These are phyloP conservation scores for Pseudomassariella vexata DNA, from an alignment of 2,329 filamentous ascomycete species.

Conservation along the genomic window DNA sequence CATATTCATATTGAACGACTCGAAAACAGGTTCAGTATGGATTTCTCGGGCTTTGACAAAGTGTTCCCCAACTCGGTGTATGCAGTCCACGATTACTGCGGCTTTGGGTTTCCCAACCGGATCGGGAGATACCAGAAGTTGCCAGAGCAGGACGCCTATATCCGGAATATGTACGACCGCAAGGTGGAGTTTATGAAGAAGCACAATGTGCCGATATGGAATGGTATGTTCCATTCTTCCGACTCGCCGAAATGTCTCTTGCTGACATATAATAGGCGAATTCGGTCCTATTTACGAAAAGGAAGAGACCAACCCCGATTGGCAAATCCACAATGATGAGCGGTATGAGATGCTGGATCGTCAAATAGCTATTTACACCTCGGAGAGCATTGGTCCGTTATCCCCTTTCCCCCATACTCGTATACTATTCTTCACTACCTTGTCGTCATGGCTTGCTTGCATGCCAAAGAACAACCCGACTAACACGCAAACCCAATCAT, in stretches of 20 bases:
- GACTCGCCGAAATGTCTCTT: too few species aligned
- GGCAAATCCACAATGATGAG: conserved; percentile 31
- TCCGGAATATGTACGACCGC: conserved; percentile 32
- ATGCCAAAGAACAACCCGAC: too few species aligned
- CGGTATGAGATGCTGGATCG: conserved; percentile 35
- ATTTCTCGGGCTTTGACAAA: conserved; percentile 37
- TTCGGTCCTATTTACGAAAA: conserved; percentile 45
- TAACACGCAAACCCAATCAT: too few species aligned
- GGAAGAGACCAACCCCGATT: conserved; percentile 27
- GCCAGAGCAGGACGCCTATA: conserved; percentile 32
- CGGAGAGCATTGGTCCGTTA: conserved; percentile 31
- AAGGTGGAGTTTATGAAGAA: conserved; percentile 38
- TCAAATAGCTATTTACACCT: conserved; percentile 31
- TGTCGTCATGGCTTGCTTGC: too few species aligned
- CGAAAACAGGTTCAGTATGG: too few species aligned
- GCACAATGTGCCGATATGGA: conserved; percentile 38
- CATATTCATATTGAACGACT: too few species aligned
- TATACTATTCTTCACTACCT: too few species aligned
- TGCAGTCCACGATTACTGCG: conserved; percentile 41
- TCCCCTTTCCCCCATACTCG: too few species aligned
- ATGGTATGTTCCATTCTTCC: too few species aligned
- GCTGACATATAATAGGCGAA: too few species aligned
- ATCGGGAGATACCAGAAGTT: conserved; percentile 36
- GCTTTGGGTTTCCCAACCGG: conserved; percentile 34
- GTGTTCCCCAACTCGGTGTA: conserved; percentile 35